A percentile compares a stretch with the other conserved stretches of the same genome.
These are phyloP conservation scores for Plenodomus biglobosus DNA, from an alignment of 2,329 filamentous ascomycete genomes.

Conservation along the genomic window DNA sequence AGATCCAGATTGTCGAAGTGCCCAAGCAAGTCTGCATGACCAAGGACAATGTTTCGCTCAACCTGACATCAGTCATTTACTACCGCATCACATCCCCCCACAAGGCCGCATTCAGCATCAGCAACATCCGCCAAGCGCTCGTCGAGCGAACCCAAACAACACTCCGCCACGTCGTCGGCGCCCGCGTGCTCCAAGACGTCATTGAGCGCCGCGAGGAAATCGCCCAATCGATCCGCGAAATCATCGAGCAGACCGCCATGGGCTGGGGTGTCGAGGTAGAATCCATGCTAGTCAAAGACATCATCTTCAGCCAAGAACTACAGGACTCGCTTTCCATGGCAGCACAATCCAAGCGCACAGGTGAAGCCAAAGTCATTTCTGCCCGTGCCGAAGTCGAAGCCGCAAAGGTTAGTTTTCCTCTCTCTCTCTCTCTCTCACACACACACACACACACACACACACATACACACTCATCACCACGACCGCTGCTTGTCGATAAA, in stretches of 20 bases:
- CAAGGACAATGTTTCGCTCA: conserved; percentile 96
- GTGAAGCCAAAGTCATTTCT: conserved; percentile 97
- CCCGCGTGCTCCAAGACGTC: conserved; percentile 92
- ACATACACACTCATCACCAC: too few relatives aligned
- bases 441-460: too few relatives aligned
- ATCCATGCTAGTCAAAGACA: conserved; percentile 99
- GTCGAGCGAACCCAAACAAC: conserved; percentile 98
- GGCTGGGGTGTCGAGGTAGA: conserved; percentile 97
- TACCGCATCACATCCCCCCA: conserved; percentile 96
- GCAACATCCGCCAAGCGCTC: conserved; percentile 92
- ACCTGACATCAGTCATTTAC: conserved; percentile 96
- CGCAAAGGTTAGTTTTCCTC: conserved; percentile 57
- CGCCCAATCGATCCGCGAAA: conserved; percentile 90
- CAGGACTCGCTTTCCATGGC: conserved; percentile 98
- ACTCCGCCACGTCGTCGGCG: conserved; percentile 92
- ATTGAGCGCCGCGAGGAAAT: conserved; percentile 98
- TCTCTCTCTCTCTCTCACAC: not conserved
- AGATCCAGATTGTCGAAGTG: conserved; percentile 98
- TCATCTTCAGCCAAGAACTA: conserved; percentile 92
- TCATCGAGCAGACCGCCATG: conserved; percentile 91
- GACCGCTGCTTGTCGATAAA: too few relatives aligned
- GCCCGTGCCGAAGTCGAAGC: conserved; percentile 95
- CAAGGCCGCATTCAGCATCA: conserved; percentile 95
- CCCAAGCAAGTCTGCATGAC: conserved; percentile 98
- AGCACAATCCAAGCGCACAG: conserved; percentile 96